These are phyloP conservation scores for Steccherinum ochraceum DNA, from an alignment of 768 basidiomycete genomes.

Conservation along the genomic window DNA sequence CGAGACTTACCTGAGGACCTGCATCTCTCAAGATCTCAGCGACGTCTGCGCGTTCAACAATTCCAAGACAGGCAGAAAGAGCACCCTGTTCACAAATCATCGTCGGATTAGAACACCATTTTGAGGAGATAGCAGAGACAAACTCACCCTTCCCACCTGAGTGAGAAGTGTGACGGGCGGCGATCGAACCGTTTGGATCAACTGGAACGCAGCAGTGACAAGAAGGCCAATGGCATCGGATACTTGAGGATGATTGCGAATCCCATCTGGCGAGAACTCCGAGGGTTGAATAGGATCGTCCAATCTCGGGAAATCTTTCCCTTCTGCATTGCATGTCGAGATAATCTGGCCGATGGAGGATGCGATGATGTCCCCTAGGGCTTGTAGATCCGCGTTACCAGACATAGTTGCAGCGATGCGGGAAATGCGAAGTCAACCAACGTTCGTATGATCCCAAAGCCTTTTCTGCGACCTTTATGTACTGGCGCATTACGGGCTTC, in stretches of 20 bases:
- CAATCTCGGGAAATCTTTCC: conserved; percentile 20
- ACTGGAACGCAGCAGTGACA: conserved; percentile 28
- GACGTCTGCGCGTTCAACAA: too few species aligned
- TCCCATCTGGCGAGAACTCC: conserved; percentile 19
- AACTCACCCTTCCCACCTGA: conserved; percentile 5
- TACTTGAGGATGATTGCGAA: conserved; percentile 22
- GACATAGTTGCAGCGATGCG: too few species aligned
- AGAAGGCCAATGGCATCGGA: conserved; percentile 25
- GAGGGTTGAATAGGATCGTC: conserved; percentile 19
- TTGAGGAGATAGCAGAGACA: too few species aligned
- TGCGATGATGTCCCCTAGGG: conserved; percentile 1
- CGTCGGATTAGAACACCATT: too few species aligned
- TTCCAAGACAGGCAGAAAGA: too few species aligned
- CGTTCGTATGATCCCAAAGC: too few species aligned
- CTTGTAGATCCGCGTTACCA: conserved; percentile 9
- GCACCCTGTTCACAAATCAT: too few species aligned
- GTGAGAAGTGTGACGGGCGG: conserved; percentile 17
- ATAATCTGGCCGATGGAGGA: conserved; percentile 15
- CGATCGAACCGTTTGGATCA: conserved; percentile 23
- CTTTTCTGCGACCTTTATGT: too few species aligned
- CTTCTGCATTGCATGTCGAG: conserved; percentile 11
- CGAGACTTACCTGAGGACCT: too few species aligned
- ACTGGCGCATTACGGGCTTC: too few species aligned
- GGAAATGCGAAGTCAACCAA: too few species aligned
- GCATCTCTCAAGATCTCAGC: too few species aligned